These are phyloP conservation scores for Suillus brevipes DNA, from an alignment of 768 basidiomycete genomes.

Conservation along the genomic window DNA sequence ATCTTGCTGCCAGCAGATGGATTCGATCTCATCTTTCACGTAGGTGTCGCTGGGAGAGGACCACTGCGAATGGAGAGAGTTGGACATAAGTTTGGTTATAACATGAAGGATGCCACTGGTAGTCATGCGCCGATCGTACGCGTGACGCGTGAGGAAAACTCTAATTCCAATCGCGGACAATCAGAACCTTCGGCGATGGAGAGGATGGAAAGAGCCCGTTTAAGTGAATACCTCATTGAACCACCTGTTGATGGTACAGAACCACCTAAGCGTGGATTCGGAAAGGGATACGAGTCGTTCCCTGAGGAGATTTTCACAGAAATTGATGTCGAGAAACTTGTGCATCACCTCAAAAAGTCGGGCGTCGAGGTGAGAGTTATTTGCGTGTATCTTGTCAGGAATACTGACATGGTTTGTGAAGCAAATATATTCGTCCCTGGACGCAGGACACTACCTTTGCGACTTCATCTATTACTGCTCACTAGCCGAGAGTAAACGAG, in stretches of 20 bases:
- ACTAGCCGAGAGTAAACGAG: constrained; percentile 63
- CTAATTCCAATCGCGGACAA: constrained; percentile 14
- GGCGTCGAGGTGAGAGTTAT: constrained; percentile 32
- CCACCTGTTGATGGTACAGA: constrained; percentile 28
- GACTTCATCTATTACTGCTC: constrained; percentile 81
- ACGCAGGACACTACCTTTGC: constrained; percentile 74
- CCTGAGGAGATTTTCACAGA: constrained; percentile 38
- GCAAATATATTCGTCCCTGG: constrained; percentile 73
- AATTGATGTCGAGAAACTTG: constrained; percentile 37
- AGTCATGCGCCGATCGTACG: constrained; percentile 51
- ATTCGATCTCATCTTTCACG: constrained; percentile 71
- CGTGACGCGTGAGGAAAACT: constrained; percentile 26
- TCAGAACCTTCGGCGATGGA: constrained; percentile 26
- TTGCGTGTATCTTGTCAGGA: constrained; percentile 6
- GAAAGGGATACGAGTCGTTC: constrained; percentile 37
- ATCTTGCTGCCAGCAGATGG: constrained; percentile 46
- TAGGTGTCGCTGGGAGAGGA: constrained; percentile 67
- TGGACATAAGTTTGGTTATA: constrained; percentile 69
- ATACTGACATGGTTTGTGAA: constrained; percentile 25
- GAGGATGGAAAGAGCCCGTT: constrained; percentile 29
- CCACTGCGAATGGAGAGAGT: constrained; percentile 61
- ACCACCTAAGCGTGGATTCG: constrained; percentile 36
- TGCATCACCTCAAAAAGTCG: constrained; percentile 34
- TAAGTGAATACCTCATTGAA: constrained; percentile 30
- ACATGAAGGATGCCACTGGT: constrained; percentile 64